These are phyloP conservation scores for Paradendryphiella salina DNA, from an alignment of 2,329 filamentous ascomycete genomes.

Conservation along the genomic window DNA sequence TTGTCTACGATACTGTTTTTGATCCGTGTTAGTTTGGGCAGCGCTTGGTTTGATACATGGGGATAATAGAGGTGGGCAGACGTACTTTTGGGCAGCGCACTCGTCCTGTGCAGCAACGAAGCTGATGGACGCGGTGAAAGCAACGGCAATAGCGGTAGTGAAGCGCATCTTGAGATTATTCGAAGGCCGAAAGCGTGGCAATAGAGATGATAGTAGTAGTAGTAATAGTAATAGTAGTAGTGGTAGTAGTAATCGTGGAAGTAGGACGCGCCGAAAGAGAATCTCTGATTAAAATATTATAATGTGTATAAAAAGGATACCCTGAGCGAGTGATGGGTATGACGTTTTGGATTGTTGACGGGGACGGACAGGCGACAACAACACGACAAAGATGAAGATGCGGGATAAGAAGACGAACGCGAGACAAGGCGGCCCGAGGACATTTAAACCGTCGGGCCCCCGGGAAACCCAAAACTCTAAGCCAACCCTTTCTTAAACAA, in stretches of 20 bases:
- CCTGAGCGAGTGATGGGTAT: constrained; percentile 3
- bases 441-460: not conserved
- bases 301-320: not conserved
- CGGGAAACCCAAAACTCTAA: too few species aligned
- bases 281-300: not conserved
- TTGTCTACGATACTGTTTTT: constrained; percentile 55
- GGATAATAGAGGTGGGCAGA: not conserved
- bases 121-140: constrained; percentile 41
- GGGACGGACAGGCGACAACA: not conserved
- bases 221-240: too few species aligned
- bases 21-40: not conserved
- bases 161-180: constrained; percentile 38
- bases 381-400: not conserved
- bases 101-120: constrained; percentile 48
- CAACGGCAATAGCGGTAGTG: constrained; percentile 31
- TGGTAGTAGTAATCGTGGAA: too few species aligned
- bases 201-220: not conserved
- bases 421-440: not conserved
- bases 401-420: not conserved
- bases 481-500: not conserved
- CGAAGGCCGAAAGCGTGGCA: not conserved
- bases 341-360: not conserved
- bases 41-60: not conserved
- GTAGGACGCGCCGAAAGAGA: not conserved
- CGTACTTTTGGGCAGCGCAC: constrained; percentile 48